These are phyloP conservation scores for Amesomyces nigricolor DNA, from an alignment of 2,329 filamentous ascomycete genomes.

Conservation along the genomic window DNA sequence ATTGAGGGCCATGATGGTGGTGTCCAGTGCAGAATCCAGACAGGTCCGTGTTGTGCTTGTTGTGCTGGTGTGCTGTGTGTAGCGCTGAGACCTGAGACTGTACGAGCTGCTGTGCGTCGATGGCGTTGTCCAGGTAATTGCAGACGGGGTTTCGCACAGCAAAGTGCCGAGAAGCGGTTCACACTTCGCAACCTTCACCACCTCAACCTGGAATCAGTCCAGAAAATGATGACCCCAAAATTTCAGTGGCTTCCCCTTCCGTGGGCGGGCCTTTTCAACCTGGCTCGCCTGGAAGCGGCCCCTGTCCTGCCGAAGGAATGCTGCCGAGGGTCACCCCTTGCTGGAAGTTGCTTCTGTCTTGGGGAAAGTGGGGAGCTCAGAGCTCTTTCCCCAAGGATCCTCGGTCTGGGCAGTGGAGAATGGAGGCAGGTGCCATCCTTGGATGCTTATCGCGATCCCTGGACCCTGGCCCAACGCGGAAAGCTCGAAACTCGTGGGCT, in stretches of 20 bases:
- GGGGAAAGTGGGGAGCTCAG: constrained; percentile 4
- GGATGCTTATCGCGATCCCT: constrained; percentile 1
- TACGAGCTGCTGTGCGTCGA: constrained; percentile 1
- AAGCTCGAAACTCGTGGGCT: neutral
- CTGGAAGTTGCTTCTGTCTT: neutral
- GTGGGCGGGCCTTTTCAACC: constrained; percentile 6
- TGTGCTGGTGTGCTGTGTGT: neutral
- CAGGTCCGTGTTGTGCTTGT: neutral
- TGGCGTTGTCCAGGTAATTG: constrained; percentile 10
- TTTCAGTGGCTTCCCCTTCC: constrained; percentile 2
- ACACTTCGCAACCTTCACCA: neutral
- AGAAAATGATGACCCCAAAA: neutral
- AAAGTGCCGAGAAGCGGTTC: constrained; percentile 12
- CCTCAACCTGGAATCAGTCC: neutral
- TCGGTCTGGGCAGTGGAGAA: constrained; percentile 2
- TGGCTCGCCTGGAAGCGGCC: neutral
- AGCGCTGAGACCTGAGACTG: neutral
- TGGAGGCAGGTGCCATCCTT: neutral
- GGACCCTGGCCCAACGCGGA: neutral
- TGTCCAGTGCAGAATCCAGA: neutral
- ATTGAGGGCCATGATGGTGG: neutral
- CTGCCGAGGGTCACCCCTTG: neutral
- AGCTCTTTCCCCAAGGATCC: neutral
- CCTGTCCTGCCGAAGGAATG: neutral
- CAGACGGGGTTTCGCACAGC: constrained; percentile 8